These are phyloP conservation scores for Colletotrichum sidae DNA, from an alignment of 2,329 filamentous ascomycete species.

Conservation along the genomic window DNA sequence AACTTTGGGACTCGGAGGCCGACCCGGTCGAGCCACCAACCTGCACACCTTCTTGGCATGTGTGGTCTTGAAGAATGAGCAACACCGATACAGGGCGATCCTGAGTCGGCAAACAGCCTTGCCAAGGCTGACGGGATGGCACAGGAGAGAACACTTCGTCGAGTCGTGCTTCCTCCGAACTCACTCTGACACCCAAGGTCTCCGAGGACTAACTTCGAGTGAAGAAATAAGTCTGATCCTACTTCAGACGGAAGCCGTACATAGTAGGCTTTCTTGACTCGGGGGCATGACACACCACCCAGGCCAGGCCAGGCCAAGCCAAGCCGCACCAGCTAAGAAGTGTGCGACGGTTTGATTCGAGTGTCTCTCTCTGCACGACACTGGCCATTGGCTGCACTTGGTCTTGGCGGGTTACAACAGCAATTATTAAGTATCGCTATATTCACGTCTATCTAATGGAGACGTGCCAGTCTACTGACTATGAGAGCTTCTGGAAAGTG, in stretches of 20 bases:
- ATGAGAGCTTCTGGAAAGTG: no score
- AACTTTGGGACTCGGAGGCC: no score
- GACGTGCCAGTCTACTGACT: no score
- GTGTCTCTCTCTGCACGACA: background rate
- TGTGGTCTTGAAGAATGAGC: background rate
- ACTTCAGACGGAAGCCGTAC: conserved; percentile 2
- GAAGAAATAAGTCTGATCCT: background rate
- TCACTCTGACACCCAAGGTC: background rate
- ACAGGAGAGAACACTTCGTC: background rate
- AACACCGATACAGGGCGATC: no score
- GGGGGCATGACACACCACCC: background rate
- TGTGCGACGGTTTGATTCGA: conserved; percentile 7
- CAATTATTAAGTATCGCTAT: background rate
- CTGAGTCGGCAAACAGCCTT: no score
- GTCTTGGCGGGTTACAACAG: background rate
- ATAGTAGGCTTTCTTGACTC: conserved; percentile 2
- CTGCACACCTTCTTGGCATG: background rate
- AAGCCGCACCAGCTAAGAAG: background rate
- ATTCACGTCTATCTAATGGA: background rate
- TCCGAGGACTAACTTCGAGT: conserved; percentile 7
- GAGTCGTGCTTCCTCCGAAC: conserved; percentile 7
- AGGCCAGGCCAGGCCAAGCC: conserved; percentile 1
- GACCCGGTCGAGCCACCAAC: no score
- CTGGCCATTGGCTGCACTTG: background rate
- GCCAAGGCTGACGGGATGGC: no score